Base-by-base conservation (phyloP, 495 filamentous ascomycete species). In the Podospora australis region DNA sequence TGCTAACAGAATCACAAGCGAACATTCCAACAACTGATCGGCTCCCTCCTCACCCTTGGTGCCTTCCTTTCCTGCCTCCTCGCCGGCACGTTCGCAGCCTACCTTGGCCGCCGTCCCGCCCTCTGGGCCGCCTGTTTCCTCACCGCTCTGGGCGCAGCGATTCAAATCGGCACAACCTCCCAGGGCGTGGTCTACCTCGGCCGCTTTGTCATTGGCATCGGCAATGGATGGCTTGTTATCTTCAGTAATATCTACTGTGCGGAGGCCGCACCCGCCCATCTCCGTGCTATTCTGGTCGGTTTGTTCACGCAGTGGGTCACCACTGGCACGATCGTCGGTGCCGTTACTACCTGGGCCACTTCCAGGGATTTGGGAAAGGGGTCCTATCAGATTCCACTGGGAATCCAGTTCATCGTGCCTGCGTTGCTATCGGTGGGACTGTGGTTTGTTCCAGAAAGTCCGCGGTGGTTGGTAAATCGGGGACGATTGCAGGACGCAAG, bases 391-490 rank as follows among this genome's bases (percentile, higher is more conserved):
- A 75, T 79, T 25, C 78, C 79, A 2, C 56, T 82, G 1, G 77
- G 77, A 1, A 60, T 78, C 1, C 60, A 80, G 35, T 77, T 74
- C 46, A 64, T 80, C 21, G 67, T 80, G 11, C 79, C 79, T 0
- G 65, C 64, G 2, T 44, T 82, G 28, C 47, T 80, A 35, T 56
- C 64, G 14, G 58, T 69, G 16, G 74, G 72, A 1, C 56, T 81
- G 5, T 63, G 79, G 47, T 76, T 81, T 53, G 72, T 82, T 17
- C 78, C 79, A 0, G 79, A 82, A 55, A 75, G 71, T 8, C 79
- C 79, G 1, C 71, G 80, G 13, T 83, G 78, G 72, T 63, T 82
- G 21, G 59, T 80, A 14, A 69, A 70, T 41, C 64, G 71, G 35
- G 71, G 73, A 0, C 62, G 63, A 30, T 30, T 62, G 10, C 70